Conservation (phyloP, 768 basidiomycete species). For the Tricholoma flavovirens region DNA sequence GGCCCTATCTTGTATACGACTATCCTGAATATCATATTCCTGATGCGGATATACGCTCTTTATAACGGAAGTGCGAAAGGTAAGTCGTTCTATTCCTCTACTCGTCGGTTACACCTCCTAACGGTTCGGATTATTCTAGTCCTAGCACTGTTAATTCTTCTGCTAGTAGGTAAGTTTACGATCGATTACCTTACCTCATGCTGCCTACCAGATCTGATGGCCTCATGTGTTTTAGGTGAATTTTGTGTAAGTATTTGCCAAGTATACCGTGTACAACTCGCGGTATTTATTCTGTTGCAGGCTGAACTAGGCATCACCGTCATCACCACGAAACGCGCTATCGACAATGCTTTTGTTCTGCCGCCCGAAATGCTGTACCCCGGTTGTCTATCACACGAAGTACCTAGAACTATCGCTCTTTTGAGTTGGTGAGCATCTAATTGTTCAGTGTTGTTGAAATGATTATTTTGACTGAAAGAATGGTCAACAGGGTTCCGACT, state of each 20-base stretch:
- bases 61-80: not conserved
- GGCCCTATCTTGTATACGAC: slow-evolving; percentile 1
- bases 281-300: not conserved
- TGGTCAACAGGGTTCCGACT: not conserved
- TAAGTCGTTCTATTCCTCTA: not conserved
- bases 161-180: not conserved
- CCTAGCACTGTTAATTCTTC: not conserved
- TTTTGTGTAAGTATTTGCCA: not conserved
- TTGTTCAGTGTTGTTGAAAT: too few relatives aligned
- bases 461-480: too few relatives aligned
- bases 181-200: not conserved
- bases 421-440: not conserved
- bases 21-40: not conserved
- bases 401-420: not conserved
- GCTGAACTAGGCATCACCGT: not conserved
- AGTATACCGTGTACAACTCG: too few relatives aligned
- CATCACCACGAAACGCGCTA: not conserved
- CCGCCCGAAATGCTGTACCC: not conserved
- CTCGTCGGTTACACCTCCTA: too few relatives aligned
- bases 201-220: not conserved
- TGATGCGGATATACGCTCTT: not conserved
- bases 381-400: not conserved
- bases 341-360: not conserved
- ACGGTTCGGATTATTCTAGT: not conserved
- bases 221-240: not conserved